Evolutionary conservation across 2,329 filamentous ascomycete genomes (phyloP).

Genomic region (Neodidymelliopsis sp.): DNA sequence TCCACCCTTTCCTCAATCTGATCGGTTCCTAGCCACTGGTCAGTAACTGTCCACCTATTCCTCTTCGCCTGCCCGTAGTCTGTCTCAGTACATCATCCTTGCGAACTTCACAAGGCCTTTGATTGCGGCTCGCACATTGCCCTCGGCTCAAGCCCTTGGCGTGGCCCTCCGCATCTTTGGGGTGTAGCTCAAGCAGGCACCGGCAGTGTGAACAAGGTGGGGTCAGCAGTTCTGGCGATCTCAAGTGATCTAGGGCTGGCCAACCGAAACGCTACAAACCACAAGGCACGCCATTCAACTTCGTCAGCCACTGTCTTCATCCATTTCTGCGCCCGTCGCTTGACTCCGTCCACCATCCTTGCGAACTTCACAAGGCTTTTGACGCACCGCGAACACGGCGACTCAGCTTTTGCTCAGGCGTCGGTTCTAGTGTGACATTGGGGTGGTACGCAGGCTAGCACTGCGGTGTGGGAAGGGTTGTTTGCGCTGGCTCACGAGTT

Average conservation of each 20-base stretch:
- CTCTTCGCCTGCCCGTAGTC: not conserved
- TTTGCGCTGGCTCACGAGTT: slow-evolving; percentile 10
- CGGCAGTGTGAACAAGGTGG: slow-evolving; percentile 5
- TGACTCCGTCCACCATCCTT: not conserved
- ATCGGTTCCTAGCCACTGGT: no score
- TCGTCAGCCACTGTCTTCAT: not conserved
- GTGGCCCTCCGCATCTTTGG: slow-evolving; percentile 2
- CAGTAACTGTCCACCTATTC: no score
- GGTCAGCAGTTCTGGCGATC: not conserved
- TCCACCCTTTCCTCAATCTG: no score
- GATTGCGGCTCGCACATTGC: not conserved
- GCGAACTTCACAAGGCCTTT: slow-evolving; percentile 10
- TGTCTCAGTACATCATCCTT: slow-evolving; percentile 10
- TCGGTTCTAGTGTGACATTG: slow-evolving; percentile 15
- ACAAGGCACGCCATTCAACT: no score
- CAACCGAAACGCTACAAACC: no score
- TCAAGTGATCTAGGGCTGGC: no score
- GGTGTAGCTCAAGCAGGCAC: slow-evolving; percentile 15
- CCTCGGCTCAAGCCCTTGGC: slow-evolving; percentile 8
- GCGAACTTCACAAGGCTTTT: slow-evolving; percentile 1
- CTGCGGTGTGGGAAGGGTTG: slow-evolving; percentile 16
- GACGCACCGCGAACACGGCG: slow-evolving; percentile 8
- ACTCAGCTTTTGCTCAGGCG: slow-evolving; percentile 17
- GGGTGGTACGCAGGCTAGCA: slow-evolving; percentile 24
- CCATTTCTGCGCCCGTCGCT: not conserved